Percentiles rank a stretch among this genome's conserved stretches.
These are phyloP conservation scores for Sarcomyxa edulis DNA, from an alignment of 768 basidiomycete species.

Conservation along the genomic window DNA sequence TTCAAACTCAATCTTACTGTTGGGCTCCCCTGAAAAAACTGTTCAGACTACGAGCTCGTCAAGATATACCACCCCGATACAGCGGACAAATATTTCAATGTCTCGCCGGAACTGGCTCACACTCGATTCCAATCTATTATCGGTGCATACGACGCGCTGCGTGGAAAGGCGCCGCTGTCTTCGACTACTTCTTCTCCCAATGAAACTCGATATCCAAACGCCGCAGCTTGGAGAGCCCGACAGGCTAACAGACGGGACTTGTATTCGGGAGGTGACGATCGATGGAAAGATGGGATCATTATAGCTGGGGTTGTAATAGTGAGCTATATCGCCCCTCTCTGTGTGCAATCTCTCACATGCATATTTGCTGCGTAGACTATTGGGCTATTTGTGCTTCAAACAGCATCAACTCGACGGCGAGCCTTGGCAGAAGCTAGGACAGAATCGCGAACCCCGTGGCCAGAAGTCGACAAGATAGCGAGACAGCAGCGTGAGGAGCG, in stretches of 20 bases:
- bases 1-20: neutral
- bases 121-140: slow-evolving; percentile 60
- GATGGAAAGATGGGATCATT: slow-evolving; percentile 46
- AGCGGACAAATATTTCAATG: slow-evolving; percentile 29
- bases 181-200: slow-evolving; percentile 12
- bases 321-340: too few species aligned
- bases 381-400: too few species aligned
- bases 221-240: slow-evolving; percentile 8
- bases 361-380: too few species aligned
- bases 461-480: too few species aligned
- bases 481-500: too few species aligned
- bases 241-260: slow-evolving; percentile 16
- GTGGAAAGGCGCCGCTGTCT: slow-evolving; percentile 29
- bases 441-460: too few species aligned
- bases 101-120: slow-evolving; percentile 40
- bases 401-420: too few species aligned
- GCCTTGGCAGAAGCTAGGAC: too few species aligned
- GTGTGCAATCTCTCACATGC: too few species aligned
- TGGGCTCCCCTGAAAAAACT: too few species aligned
- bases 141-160: slow-evolving; percentile 55
- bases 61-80: slow-evolving; percentile 70
- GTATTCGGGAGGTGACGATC: slow-evolving; percentile 28
- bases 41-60: slow-evolving; percentile 75
- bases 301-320: slow-evolving; percentile 43
- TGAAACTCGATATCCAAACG: slow-evolving; percentile 10